Evolutionary conservation across 371 early-diverging fungal genomes (phyloP).

Genomic region (Nematocida sp.): DNA sequence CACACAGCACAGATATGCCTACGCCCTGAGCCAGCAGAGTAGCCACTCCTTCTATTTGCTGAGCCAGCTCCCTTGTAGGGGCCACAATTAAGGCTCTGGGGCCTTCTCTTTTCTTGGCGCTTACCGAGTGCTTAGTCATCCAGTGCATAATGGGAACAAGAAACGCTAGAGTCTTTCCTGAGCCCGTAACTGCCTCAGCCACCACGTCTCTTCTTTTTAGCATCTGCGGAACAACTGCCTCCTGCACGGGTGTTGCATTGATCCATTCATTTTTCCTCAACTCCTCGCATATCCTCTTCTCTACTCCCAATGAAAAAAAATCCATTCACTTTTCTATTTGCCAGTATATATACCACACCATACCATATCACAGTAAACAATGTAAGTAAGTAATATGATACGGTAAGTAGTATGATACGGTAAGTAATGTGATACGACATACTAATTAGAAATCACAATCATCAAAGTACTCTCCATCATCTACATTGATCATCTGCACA

Average conservation of each 20-base stretch:
- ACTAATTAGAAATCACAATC: no score
- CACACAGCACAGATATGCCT: background rate
- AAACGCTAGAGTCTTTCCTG: no score
- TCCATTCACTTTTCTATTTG: no score
- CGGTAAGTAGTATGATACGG: no score
- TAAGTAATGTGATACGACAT: no score
- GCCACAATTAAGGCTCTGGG: constrained; percentile 36
- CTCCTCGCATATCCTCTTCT: constrained; percentile 32
- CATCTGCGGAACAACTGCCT: constrained; percentile 52
- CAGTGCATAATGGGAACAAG: constrained; percentile 71
- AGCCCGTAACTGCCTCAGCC: constrained; percentile 83
- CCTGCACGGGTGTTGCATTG: constrained; percentile 60
- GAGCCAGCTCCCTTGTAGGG: constrained; percentile 51
- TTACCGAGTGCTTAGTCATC: constrained; percentile 10
- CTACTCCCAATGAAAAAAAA: no score
- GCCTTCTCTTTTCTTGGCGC: background rate
- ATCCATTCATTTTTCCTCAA: constrained; percentile 37
- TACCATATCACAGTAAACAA: no score
- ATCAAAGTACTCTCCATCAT: no score
- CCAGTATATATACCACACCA: no score
- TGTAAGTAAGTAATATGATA: no score
- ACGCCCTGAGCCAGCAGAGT: background rate
- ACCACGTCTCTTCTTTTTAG: constrained; percentile 71
- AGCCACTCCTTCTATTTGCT: constrained; percentile 41
- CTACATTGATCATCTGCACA: no score